Conservation (phyloP, 1,139 yeast species). For the Scheffersomyces insectosa region DNA sequence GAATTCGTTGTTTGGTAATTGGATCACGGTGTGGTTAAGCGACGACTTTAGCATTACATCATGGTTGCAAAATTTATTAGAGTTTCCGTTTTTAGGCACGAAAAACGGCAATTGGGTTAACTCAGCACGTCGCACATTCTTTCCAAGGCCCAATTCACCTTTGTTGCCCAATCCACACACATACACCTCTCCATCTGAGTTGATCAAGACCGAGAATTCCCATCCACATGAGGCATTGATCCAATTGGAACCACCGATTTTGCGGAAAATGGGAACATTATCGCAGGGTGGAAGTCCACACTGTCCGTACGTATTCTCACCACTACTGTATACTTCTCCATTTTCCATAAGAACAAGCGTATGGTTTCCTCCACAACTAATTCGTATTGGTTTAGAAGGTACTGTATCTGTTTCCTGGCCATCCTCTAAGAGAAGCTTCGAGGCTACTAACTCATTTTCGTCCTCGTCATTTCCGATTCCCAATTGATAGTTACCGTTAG, state of each 20-base stretch:
- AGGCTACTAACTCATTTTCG: constrained; percentile 28
- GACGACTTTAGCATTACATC: constrained; percentile 42
- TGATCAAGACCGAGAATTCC: constrained; percentile 66
- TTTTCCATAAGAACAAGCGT: constrained; percentile 57
- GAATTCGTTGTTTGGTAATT: constrained; percentile 39
- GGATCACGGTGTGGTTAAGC: constrained; percentile 56
- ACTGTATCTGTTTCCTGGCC: constrained; percentile 7
- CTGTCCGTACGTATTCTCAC: constrained; percentile 61
- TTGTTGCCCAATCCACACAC: constrained; percentile 64
- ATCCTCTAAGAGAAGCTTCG: constrained; percentile 18
- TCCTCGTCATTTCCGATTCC: constrained; percentile 67
- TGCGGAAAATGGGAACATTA: constrained; percentile 18
- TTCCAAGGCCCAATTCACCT: constrained; percentile 76
- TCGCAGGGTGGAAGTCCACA: constrained; percentile 34
- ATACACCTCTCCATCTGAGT: constrained; percentile 39
- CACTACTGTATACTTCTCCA: constrained; percentile 59
- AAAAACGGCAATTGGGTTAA: constrained; percentile 2
- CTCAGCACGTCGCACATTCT: constrained; percentile 9
- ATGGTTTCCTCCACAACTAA: constrained; percentile 87
- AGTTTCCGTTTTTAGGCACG: not conserved
- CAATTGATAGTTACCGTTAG: constrained; percentile 79
- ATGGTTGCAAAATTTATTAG: not conserved
- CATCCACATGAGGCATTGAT: constrained; percentile 66
- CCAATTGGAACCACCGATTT: constrained; percentile 36
- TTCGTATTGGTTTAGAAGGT: constrained; percentile 30